These are phyloP conservation scores for Byssochlamys sp. DNA, from an alignment of 2,329 filamentous ascomycete genomes.

Conservation along the genomic window DNA sequence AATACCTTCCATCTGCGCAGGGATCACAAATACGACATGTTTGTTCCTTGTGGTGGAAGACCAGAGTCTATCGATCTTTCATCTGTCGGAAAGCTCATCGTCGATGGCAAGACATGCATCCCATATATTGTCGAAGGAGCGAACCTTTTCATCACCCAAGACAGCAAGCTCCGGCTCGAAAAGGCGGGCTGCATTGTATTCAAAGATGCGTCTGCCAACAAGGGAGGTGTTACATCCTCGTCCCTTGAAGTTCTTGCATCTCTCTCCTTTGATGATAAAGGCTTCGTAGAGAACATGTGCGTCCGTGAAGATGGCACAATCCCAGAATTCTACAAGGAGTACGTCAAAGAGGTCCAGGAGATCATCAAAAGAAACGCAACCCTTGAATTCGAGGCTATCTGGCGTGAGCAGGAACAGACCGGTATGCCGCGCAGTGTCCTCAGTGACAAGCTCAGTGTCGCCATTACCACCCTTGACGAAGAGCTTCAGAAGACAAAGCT, in stretches of 20 bases:
- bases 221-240: constrained; percentile 94
- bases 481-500: constrained; percentile 87
- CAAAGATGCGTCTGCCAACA: constrained; percentile 98
- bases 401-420: constrained; percentile 81
- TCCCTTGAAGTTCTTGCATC: constrained; percentile 92
- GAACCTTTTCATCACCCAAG: constrained; percentile 97
- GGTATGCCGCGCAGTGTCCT: constrained; percentile 73
- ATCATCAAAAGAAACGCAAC: constrained; percentile 84
- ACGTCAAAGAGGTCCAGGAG: constrained; percentile 82
- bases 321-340: constrained; percentile 84
- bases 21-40: constrained; percentile 67
- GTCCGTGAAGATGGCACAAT: constrained; percentile 64
- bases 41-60: constrained; percentile 91
- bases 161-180: constrained; percentile 89
- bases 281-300: constrained; percentile 92
- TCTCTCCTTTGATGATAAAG: constrained; percentile 81
- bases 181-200: constrained; percentile 88
- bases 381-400: constrained; percentile 96
- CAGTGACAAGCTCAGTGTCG: constrained; percentile 78
- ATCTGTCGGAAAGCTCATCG: constrained; percentile 76
- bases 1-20: constrained; percentile 92
- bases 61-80: constrained; percentile 93
- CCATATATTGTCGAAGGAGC: constrained; percentile 96
- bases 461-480: constrained; percentile 94
- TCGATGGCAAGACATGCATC: constrained; percentile 74